Conservation (phyloP, 2,329 filamentous ascomycete genomes). For the Pseudopithomyces chartarum region DNA sequence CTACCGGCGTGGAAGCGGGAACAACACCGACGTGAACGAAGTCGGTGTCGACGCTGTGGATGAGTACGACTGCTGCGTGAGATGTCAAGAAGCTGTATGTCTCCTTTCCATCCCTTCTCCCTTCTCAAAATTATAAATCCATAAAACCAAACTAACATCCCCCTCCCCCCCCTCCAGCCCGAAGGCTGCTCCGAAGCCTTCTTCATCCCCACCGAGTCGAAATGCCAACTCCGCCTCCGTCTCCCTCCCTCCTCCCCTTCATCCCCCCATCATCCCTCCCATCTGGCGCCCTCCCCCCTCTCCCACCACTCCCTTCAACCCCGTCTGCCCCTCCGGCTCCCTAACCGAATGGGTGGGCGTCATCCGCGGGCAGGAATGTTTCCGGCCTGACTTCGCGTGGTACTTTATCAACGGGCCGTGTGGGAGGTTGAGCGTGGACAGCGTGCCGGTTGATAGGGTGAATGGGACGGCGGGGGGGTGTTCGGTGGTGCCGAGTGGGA, state of each 20-base stretch:
- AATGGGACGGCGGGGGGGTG: too few species aligned
- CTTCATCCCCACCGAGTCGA: constrained; percentile 19
- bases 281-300: constrained; percentile 2
- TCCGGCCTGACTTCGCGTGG: constrained; percentile 20
- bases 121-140: too few species aligned
- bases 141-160: too few species aligned
- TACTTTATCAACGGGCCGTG: constrained; percentile 30
- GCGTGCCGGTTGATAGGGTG: constrained; percentile 7
- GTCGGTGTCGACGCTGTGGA: constrained; percentile 18
- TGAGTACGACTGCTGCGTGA: constrained; percentile 27
- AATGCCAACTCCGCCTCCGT: constrained; percentile 32
- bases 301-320: constrained; percentile 3
- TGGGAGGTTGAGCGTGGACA: constrained; percentile 22
- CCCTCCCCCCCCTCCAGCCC: constrained; percentile 16
- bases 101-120: background rate
- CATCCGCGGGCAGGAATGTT: constrained; percentile 21
- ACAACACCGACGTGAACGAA: constrained; percentile 30
- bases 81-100: constrained; percentile 30
- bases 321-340: constrained; percentile 17
- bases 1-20: constrained; percentile 18
- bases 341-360: constrained; percentile 23
- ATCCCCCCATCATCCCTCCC: constrained; percentile 7
- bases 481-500: constrained; percentile 1
- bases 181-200: constrained; percentile 30
- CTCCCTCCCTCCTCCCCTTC: constrained; percentile 8